phyloP scores from a whole-genome alignment of 2,329 filamentous ascomycete genomes.

The Beauveria brongniartii region DNA sequence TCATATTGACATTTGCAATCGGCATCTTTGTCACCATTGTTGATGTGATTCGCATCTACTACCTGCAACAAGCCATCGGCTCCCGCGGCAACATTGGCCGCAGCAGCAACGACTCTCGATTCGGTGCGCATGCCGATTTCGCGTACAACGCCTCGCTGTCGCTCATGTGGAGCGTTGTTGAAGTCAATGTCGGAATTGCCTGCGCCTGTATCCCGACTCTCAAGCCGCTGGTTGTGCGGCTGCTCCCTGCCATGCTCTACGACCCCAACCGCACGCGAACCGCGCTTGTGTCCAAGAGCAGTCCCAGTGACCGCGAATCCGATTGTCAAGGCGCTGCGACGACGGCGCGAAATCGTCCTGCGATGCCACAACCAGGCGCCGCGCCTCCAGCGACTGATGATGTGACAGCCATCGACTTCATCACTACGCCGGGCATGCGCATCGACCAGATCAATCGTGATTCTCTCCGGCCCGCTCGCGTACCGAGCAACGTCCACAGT shows the following conservation, averaged over 20 bases:
- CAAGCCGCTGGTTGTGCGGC: constrained; percentile 70
- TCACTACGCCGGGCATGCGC: constrained; percentile 34
- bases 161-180: constrained; percentile 89
- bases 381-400: constrained; percentile 5
- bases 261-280: constrained; percentile 38
- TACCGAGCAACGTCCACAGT: constrained; percentile 25
- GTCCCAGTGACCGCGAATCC: constrained; percentile 22
- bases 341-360: not conserved
- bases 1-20: constrained; percentile 78
- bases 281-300: constrained; percentile 19
- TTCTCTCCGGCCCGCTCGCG: constrained; percentile 5
- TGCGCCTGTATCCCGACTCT: constrained; percentile 89
- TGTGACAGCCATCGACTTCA: constrained; percentile 35
- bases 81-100: constrained; percentile 30
- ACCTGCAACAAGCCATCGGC: constrained; percentile 66
- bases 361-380: not conserved
- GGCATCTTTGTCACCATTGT: constrained; percentile 83
- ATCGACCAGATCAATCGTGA: constrained; percentile 2
- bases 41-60: constrained; percentile 83
- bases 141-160: constrained; percentile 73
- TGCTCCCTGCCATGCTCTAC: constrained; percentile 49
- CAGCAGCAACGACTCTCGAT: constrained; percentile 29
- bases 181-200: constrained; percentile 84
- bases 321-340: not conserved
- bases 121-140: constrained; percentile 46